Evolutionary conservation across 2,329 filamentous ascomycete genomes (phyloP), one percentile per base, ranked within the genome.

Genomic region (Pseudopithomyces chartarum): DNA sequence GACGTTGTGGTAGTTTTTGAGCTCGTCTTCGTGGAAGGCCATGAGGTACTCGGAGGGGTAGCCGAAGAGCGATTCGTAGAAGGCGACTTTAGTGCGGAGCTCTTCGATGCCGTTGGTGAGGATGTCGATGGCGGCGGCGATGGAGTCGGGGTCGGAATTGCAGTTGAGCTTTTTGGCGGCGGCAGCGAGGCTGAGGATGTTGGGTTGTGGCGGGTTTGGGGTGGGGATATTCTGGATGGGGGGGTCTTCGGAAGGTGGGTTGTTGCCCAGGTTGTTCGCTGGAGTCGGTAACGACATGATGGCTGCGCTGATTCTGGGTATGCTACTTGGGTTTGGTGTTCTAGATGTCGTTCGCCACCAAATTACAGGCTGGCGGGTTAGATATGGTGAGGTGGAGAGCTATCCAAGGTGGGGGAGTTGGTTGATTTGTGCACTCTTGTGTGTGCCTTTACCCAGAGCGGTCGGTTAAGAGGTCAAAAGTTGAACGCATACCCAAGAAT

Each of bases 21-120:
- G 47, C 36, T 32, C 20, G 6, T 40, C 34, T 20, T 15, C 15
- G 13, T 40, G 4, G 20, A 20, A 50, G 2, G 34, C 34, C 47
- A 50, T 50, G 34, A 50, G 34, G 15, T 50, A 36, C 34, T 50
- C 47, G 26, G 47, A 15, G 22, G 19, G 20, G n/a, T 40, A 40
- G 6, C 34, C 34, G 47, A 50, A 50, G 13, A 50, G 34, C 8
- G n/a, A 19, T n/a, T 50, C 47, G 34, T 39, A 50, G 47, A 50
- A 50, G 1, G 20, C 34, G 4, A 50, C 22, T 15, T 50, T 50
- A 3, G 1, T 29, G 7, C 32, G n/a, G 15, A 11, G 34, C 13
- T 50, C 47, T 2, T 40, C 20, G 22, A 50, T 17, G 10, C 29
- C n/a, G 7, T 50, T n/a, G 26, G 22, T 34, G 15, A 50, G 20